These are phyloP conservation scores for Trichoderma virens DNA, from an alignment of 495 filamentous ascomycete genomes.

Conservation along the genomic window DNA sequence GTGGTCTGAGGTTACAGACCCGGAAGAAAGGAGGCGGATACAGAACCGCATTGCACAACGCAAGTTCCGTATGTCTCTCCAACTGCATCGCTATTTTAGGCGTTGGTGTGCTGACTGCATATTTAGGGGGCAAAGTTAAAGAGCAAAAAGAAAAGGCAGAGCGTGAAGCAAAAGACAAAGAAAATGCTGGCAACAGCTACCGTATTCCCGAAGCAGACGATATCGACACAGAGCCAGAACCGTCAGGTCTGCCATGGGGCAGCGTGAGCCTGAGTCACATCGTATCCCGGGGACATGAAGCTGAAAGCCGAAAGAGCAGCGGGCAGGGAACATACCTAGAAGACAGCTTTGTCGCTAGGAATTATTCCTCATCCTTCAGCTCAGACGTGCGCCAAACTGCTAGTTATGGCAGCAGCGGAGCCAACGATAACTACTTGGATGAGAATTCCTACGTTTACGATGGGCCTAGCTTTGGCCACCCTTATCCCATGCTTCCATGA, in stretches of 20 bases:
- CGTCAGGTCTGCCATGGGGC: constrained; percentile 59
- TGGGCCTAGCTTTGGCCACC: not conserved
- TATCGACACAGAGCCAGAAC: constrained; percentile 36
- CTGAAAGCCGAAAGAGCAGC: constrained; percentile 29
- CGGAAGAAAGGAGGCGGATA: constrained; percentile 51
- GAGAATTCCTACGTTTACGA: not conserved
- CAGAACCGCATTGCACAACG: constrained; percentile 55
- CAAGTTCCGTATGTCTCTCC: constrained; percentile 46
- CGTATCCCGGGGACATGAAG: constrained; percentile 44
- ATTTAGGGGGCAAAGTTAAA: constrained; percentile 50
- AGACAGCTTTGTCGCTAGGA: constrained; percentile 10
- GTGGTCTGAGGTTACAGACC: constrained; percentile 53
- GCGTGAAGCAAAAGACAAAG: constrained; percentile 48
- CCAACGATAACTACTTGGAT: constrained; percentile 13
- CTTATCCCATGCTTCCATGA: not conserved
- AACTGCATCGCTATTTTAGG: not conserved
- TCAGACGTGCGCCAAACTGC: not conserved
- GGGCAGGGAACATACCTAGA: constrained; percentile 15
- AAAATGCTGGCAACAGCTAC: constrained; percentile 49
- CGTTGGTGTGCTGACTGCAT: constrained; percentile 6
- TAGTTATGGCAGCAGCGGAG: constrained; percentile 20
- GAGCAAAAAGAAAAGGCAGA: constrained; percentile 50
- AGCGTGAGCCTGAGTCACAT: constrained; percentile 49
- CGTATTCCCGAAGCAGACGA: constrained; percentile 44
- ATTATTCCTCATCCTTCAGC: not conserved